Percentiles rank a stretch among this genome's conserved stretches.
Conservation (phyloP, 257 asterid genomes). For the Orobanche coerulescens region DNA sequence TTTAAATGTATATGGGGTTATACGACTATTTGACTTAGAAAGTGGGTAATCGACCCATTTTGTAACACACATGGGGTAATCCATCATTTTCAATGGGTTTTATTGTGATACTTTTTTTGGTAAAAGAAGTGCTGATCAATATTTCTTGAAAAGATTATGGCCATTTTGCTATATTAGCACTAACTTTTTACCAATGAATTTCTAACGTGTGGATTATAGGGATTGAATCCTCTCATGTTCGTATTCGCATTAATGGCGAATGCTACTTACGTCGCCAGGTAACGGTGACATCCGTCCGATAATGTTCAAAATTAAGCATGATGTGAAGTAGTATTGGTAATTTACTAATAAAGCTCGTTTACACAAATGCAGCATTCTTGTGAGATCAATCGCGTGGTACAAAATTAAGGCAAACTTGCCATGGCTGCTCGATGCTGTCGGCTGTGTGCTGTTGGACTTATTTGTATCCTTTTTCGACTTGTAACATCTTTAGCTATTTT, state of each 20-base stretch:
- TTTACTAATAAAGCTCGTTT: neutral
- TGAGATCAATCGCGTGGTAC: constrained; percentile 62
- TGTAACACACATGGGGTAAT: too few species aligned
- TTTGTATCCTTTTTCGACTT: constrained; percentile 69
- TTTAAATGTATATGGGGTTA: too few species aligned
- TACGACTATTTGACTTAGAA: too few species aligned
- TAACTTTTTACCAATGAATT: neutral
- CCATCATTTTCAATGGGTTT: too few species aligned
- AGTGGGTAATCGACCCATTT: too few species aligned
- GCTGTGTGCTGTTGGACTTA: constrained; percentile 70
- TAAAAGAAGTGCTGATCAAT: too few species aligned
- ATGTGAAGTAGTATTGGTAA: neutral
- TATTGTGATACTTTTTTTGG: too few species aligned
- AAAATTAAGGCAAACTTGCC: constrained; percentile 77
- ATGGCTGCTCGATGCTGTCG: constrained; percentile 90
- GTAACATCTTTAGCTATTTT: neutral
- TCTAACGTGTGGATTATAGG: constrained; percentile 28
- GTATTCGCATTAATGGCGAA: constrained; percentile 77
- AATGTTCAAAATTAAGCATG: neutral
- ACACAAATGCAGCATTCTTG: constrained; percentile 63
- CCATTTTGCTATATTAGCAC: too few species aligned
- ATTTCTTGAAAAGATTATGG: too few species aligned
- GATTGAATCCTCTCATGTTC: constrained; percentile 90
- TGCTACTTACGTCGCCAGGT: constrained; percentile 82
- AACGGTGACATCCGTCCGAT: neutral